Evolutionary conservation across 1,284 basidiomycete species (phyloP), one percentile per base, ranked within the genome.

Genomic region (Papiliotrema terrestris): DNA sequence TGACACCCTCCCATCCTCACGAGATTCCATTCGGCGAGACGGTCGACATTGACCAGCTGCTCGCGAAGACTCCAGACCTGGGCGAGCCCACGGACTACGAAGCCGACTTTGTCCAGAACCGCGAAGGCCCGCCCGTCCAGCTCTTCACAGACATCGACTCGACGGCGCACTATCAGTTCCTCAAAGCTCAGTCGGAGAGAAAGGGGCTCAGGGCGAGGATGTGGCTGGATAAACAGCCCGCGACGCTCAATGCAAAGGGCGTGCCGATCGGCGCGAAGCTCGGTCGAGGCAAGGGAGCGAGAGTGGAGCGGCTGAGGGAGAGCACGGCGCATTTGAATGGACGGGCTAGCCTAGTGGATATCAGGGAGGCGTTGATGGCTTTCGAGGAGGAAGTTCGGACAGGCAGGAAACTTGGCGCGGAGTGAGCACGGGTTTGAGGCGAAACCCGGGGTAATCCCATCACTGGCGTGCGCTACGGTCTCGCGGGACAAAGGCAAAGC

Each of bases 1-100:
- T 93, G 25, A 99, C 95, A 8, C 96, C 95, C 0, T 94, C 89
- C 11, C 92, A 98, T 62, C 88, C 90, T 2, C 73, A 72, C 19
- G 83, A 88, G 0, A 91, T 98, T 50, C 83, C 88, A 0, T 82
- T 89, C 0, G 96, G 95, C 20, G 88, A 96, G 75, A 88, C 86
- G 52, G 74, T 96, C 55, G 85, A 88, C 69, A 95, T 98, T 57
- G 67, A 73, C 11, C 49, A 43, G 26, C 49, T 50, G 20, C 19
- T 50, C 9, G n/a, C 19, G 20, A 42, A 45, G 29, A 29, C 19
- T 15, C 32, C 11, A 35, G 8, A 44, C 45, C 26, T 32, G 38
- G 41, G 36, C 1, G 46, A 44, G 17, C 11, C 53, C 5, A 52
- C 44, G 17, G 20, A 22, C n/a, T 57, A 59, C 23, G 49, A 49